Evolutionary conservation across 2,329 filamentous ascomycete genomes (phyloP), one percentile per base, ranked within the genome.

Genomic region (Pleurostoma richardsiae): DNA sequence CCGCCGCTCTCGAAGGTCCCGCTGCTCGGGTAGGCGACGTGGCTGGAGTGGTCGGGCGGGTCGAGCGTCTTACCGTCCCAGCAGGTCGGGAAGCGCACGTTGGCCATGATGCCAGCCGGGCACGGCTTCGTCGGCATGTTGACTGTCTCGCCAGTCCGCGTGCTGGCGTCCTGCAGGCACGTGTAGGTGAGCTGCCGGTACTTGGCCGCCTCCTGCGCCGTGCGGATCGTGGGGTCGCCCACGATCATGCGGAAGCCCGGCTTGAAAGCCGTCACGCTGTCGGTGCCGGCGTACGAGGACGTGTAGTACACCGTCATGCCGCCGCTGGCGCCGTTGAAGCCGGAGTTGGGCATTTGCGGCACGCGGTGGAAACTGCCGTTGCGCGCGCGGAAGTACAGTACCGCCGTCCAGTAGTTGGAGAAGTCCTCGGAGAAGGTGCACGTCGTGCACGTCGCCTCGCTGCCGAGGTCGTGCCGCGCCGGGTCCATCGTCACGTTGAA

Each of bases 1-100:
- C 55, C 56, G 29, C 51, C 49, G 44, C 48, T 54, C 40, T 61
- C 59, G 43, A 64, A 64, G 6, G 53, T 57, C 4, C 61, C 59
- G 44, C 49, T 51, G 29, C 40, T 53, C 3, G 76, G 76, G 51
- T 79, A 80, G 4, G 69, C 62, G 4, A 79, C 66, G 54, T 80
- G 76, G 27, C 58, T 69, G 45, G 65, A 68, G 61, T 79, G 73
- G 56, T 78, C 68, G 1, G 63, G 47, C 4, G 66, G 61, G 56
- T 77, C 74, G 43, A 74, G 54, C 52, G 77, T 66, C 41, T 65
- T 63, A 40, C 75, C 76, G 50, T 80, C 67, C 76, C 76, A 80
- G 65, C 74, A 79, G 10, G 63, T 68, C 19, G 71, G 72, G 61
- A 74, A 73, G 4, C 68, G 66, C 50, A 70, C 64, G 43, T 71